These are phyloP conservation scores for Russula sp. DNA, from an alignment of 768 basidiomycete genomes.

Conservation along the genomic window DNA sequence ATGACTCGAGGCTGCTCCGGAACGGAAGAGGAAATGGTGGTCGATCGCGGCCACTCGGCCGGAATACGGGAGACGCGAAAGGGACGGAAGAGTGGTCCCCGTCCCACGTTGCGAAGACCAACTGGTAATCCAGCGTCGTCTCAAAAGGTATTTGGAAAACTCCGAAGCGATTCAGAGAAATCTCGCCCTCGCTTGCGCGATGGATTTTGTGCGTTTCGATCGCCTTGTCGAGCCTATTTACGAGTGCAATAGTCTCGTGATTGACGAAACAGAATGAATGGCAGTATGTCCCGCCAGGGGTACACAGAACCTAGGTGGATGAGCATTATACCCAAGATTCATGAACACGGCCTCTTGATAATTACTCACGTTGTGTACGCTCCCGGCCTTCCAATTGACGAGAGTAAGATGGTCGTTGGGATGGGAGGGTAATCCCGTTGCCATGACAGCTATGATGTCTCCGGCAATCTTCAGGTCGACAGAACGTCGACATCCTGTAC, in stretches of 20 bases:
- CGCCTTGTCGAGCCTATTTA: no score
- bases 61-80: not conserved
- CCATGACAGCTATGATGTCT: not conserved
- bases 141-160: not conserved
- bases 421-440: no score
- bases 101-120: not conserved
- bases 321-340: not conserved
- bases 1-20: not conserved
- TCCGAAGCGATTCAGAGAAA: not conserved
- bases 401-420: not conserved
- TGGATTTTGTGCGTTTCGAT: not conserved
- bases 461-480: conserved; percentile 1
- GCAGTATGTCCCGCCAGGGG: not conserved
- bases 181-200: not conserved
- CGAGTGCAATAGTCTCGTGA: no score
- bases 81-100: not conserved
- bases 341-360: not conserved
- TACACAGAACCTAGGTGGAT: not conserved
- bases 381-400: not conserved
- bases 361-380: not conserved
- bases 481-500: not conserved
- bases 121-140: no score
- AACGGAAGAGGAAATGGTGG: not conserved
- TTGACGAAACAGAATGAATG: no score
- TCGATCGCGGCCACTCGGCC: not conserved